Base-by-base conservation (phyloP, 805 yeast genomes). In the Saccharomycopsis babjevae region DNA sequence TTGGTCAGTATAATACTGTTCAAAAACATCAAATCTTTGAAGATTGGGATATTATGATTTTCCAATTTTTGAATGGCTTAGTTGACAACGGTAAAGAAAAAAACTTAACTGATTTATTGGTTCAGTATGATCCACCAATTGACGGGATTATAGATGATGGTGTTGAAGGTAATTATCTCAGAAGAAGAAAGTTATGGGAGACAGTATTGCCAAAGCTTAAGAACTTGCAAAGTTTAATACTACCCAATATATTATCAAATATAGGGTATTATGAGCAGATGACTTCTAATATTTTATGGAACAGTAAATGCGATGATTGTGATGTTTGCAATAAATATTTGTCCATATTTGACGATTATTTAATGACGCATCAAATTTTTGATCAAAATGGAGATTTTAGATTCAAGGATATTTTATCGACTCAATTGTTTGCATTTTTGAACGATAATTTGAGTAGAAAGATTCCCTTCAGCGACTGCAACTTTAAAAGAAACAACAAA, bases 211-310 rank as follows among this genome's bases (percentile, higher is more conserved):
- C 88, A 0, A 67, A 74, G 16, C 65, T 82, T 34, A 66, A 66
- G 15, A 67, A 73, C 1, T 72, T 83, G 52, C 72, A 79, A 56
- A 74, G 74, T 1, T 68, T 88, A 15, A 72, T 81, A 3, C 76
- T 84, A 0, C 90, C 92, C 1, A 82, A 83, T 4, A 75, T 85
- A 59, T 69, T 88, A 64, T 82, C 83, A 61, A 73, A 84, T 0
- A 72, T 85, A 22, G 75, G 89, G 0, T 81, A 89, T 63, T 88
- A 86, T 68, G 96, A 88, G 65, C 85, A 84, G 60, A 69, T 85
- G 6, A 83, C 84, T 68, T 86, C 89, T 55, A 87, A 85, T 64
- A 65, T 88, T 57, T 70, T 88, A 28, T 88, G 93, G 92, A 87
- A 86, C 68, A 93, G 93, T 0, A 87, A 93, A 69, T 46, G 52